phyloP scores from a whole-genome alignment of 2,329 filamentous ascomycete genomes.

The Chaetomium globosum region DNA sequence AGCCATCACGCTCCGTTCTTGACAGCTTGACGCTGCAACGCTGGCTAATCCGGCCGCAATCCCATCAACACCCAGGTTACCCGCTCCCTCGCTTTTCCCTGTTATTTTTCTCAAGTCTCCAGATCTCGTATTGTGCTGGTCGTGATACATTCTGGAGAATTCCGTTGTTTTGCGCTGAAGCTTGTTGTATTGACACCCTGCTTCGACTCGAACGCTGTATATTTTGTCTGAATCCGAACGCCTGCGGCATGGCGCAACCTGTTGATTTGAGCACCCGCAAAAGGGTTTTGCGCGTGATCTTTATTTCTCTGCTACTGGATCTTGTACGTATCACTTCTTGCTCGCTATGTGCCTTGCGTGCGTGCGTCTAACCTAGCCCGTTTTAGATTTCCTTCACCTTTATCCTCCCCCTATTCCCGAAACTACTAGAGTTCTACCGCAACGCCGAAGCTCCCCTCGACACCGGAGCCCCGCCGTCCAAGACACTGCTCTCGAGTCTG shows the following conservation, averaged over 20 bases:
- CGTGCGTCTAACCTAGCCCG: conserved; percentile 17
- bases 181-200: background rate
- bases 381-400: conserved; percentile 94
- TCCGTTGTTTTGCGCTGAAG: background rate
- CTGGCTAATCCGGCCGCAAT: conserved; percentile 9
- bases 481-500: conserved; percentile 75
- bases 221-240: no score
- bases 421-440: conserved; percentile 94
- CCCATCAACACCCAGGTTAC: conserved; percentile 2
- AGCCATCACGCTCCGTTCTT: conserved; percentile 19
- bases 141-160: conserved; percentile 14
- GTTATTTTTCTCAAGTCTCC: background rate
- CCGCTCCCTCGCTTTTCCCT: background rate
- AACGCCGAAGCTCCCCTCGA: conserved; percentile 69
- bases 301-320: conserved; percentile 86
- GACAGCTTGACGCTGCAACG: conserved; percentile 30
- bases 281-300: conserved; percentile 82
- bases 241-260: conserved; percentile 44
- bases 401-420: conserved; percentile 93
- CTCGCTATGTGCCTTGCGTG: background rate
- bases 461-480: conserved; percentile 47
- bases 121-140: conserved; percentile 25
- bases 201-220: background rate
- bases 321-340: conserved; percentile 61
- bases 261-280: conserved; percentile 66